Evolutionary conservation across 2,329 filamentous ascomycete species (phyloP), one percentile per base, ranked within the genome.

Genomic region (Aspergillus neoniger): DNA sequence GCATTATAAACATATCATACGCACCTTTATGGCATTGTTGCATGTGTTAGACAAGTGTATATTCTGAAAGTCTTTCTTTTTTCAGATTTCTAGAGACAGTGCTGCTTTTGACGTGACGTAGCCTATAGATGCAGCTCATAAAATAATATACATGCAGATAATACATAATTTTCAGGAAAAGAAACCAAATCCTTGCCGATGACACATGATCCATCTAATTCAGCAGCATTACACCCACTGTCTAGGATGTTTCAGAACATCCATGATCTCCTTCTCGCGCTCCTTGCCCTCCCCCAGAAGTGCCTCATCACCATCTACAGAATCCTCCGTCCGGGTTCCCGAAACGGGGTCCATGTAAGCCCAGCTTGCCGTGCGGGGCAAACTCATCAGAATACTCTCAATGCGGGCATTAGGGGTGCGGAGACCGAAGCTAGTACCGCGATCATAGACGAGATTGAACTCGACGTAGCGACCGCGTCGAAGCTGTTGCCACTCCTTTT

Each of bases 401-500:
- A 99, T 88, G 63, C 95, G 85, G 5, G 93, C 90, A 44, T 92
- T 92, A 0, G 95, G 95, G 0, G 94, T 96, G 72, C 95, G 95
- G 65, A 99, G 81, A 1, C 95, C 95, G 76, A 99, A 99, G 7
- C 91, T 88, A 2, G 95, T 99, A 2, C 95, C 95, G 25, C 95
- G 87, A 79, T 99, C 95, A 78, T 99, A 93, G 58, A 99, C 92
- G 39, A 99, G 84, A 79, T 99, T 99, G 79, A 99, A 99, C 79
- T 99, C 95, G 64, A 99, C 95, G 75, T 99, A 99, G 70, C 92
- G 85, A n/a, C 95, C 95, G 66, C 95, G 83, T 53, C 95, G 86
- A 64, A 99, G 83, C 81, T 98, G 95, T 80, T 99, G 95, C 95
- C 95, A 99, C 66, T 91, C 87, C 82, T 96, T 97, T 80, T 97